A percentile compares a stretch with the other conserved stretches of the same genome.
phyloP scores from a whole-genome alignment of 768 basidiomycete genomes.

The Phanerochaete carnosa region DNA sequence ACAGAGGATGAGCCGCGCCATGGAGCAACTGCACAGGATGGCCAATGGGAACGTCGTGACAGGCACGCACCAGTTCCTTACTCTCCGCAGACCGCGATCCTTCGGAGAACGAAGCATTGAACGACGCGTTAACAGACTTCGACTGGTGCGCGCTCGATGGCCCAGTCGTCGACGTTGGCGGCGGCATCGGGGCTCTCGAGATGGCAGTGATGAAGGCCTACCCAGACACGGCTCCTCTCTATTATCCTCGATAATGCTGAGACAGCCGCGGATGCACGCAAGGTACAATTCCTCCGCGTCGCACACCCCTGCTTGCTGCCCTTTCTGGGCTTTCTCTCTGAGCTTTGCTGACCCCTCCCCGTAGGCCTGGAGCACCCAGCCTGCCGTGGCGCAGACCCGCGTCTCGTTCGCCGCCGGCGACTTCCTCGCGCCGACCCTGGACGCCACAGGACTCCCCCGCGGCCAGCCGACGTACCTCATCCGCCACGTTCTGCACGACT shows the following conservation, averaged over 20 bases:
- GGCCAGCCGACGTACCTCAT: conserved; percentile 28
- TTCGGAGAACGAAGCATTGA: too few relatives aligned
- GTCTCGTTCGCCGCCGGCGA: conserved; percentile 24
- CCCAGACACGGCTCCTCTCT: conserved; percentile 9
- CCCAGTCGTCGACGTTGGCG: conserved; percentile 28
- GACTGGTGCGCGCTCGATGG: conserved; percentile 21
- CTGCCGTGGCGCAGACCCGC: conserved; percentile 8
- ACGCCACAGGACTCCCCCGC: conserved; percentile 20
- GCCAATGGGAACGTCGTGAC: conserved; percentile 22
- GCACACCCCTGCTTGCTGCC: neutral
- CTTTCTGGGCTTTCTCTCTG: too few relatives aligned
- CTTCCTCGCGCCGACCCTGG: conserved; percentile 22
- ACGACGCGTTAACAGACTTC: conserved; percentile 26
- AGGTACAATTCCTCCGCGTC: too few relatives aligned
- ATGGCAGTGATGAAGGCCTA: conserved; percentile 14
- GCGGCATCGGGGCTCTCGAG: conserved; percentile 29
- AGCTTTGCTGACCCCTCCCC: neutral
- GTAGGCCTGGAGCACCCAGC: conserved; percentile 8
- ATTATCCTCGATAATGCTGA: conserved; percentile 26
- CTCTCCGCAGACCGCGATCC: neutral
- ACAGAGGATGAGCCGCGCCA: conserved; percentile 21
- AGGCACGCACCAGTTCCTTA: conserved; percentile 15
- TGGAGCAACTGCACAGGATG: conserved; percentile 28
- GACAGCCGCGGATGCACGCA: conserved; percentile 24
- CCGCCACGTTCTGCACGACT: conserved; percentile 31